These are phyloP conservation scores for Verruconis gallopava DNA, from an alignment of 2,329 filamentous ascomycete genomes.

Conservation along the genomic window DNA sequence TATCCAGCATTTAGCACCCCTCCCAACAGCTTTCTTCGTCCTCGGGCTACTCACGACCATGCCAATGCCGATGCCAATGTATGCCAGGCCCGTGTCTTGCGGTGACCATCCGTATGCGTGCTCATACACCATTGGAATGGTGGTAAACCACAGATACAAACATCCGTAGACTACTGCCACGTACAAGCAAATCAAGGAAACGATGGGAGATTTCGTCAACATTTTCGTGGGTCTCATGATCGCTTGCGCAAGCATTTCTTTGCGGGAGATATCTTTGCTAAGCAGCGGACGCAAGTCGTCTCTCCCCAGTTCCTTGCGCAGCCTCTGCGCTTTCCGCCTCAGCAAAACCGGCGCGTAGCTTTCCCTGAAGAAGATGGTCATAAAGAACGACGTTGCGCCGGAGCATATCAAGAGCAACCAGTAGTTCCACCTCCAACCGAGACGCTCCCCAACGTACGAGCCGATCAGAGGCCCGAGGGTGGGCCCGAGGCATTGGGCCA, in stretches of 20 bases:
- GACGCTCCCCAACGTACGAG: neutral
- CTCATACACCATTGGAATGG: slow-evolving; percentile 14
- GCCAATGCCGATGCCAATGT: slow-evolving; percentile 11
- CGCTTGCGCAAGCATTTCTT: slow-evolving; percentile 3
- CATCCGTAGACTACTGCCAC: slow-evolving; percentile 16
- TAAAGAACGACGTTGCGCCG: slow-evolving; percentile 11
- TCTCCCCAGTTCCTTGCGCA: slow-evolving; percentile 12
- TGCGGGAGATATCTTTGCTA: neutral
- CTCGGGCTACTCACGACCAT: slow-evolving; percentile 13
- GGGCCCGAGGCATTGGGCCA: slow-evolving; percentile 7
- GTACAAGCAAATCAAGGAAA: slow-evolving; percentile 13
- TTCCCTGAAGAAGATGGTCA: slow-evolving; percentile 14
- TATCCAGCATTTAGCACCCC: no score
- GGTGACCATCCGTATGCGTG: slow-evolving; percentile 12
- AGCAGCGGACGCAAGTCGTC: slow-evolving; percentile 13
- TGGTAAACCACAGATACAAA: slow-evolving; percentile 16
- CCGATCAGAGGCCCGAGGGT: neutral
- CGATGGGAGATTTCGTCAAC: slow-evolving; percentile 13
- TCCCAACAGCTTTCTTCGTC: no score
- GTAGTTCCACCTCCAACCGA: slow-evolving; percentile 7
- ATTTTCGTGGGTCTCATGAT: slow-evolving; percentile 14
- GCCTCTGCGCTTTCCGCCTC: slow-evolving; percentile 11
- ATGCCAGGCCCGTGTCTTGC: slow-evolving; percentile 13
- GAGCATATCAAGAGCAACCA: slow-evolving; percentile 13
- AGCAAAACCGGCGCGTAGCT: slow-evolving; percentile 13